Conservation (phyloP, 2,329 filamentous ascomycete species). For the Lecanicillium sp. region DNA sequence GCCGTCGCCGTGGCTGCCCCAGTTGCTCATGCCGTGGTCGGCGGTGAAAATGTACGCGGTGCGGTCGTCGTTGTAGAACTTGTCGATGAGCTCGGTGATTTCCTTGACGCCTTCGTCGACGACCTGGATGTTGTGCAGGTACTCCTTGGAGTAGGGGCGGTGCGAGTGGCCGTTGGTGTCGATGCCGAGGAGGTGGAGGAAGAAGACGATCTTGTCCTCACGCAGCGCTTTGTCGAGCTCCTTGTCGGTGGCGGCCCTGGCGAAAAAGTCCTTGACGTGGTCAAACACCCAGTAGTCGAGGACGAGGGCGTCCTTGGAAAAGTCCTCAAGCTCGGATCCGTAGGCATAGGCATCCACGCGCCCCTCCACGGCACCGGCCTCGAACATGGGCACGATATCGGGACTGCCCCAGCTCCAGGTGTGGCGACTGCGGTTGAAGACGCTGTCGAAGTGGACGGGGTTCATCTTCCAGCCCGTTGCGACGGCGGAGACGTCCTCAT, state of each 20-base stretch:
- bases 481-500: slow-evolving; percentile 96
- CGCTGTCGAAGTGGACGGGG: slow-evolving; percentile 95
- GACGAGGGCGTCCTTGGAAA: slow-evolving; percentile 70
- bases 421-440: slow-evolving; percentile 93
- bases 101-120: slow-evolving; percentile 88
- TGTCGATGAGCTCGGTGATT: slow-evolving; percentile 71
- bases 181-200: slow-evolving; percentile 84
- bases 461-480: slow-evolving; percentile 98
- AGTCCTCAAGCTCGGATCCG: slow-evolving; percentile 80
- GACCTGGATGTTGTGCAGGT: slow-evolving; percentile 87
- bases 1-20: slow-evolving; percentile 97
- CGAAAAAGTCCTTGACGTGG: slow-evolving; percentile 80
- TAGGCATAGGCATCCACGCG: slow-evolving; percentile 85
- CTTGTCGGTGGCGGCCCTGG: slow-evolving; percentile 68
- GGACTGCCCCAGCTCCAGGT: slow-evolving; percentile 99
- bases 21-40: slow-evolving; percentile 98
- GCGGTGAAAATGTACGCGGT: slow-evolving; percentile 96
- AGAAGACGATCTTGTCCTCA: slow-evolving; percentile 88
- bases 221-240: slow-evolving; percentile 67
- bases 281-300: slow-evolving; percentile 96
- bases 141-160: slow-evolving; percentile 91
- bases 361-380: slow-evolving; percentile 82
- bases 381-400: slow-evolving; percentile 96
- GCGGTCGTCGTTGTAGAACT: slow-evolving; percentile 78
- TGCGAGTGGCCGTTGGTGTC: slow-evolving; percentile 85